Percentiles rank a stretch among this genome's conserved stretches.
phyloP scores from a whole-genome alignment of 2,329 filamentous ascomycete species.

The Pleoardoris graminearum region DNA sequence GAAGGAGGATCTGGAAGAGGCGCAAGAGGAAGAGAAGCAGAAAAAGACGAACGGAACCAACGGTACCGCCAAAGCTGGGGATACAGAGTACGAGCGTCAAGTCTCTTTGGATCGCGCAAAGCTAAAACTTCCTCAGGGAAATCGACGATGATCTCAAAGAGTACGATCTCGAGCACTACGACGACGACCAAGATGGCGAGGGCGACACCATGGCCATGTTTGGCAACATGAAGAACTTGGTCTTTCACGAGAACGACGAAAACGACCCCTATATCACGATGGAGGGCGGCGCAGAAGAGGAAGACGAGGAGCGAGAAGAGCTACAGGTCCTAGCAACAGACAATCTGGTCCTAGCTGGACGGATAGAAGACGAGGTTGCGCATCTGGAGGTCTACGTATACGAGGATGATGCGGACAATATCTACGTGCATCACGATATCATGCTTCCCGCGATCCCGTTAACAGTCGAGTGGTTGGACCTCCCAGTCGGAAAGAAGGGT shows the following conservation, averaged over 20 bases:
- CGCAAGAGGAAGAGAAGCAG: constrained; percentile 59
- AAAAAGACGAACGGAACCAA: constrained; percentile 41
- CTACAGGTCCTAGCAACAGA: constrained; percentile 90
- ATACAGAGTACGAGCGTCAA: constrained; percentile 19
- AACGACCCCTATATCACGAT: constrained; percentile 97
- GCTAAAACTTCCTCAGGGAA: constrained; percentile 34
- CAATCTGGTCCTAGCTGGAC: constrained; percentile 87
- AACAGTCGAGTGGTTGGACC: constrained; percentile 92
- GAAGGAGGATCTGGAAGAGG: constrained; percentile 69
- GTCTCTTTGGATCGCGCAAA: not conserved
- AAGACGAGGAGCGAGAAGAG: constrained; percentile 89
- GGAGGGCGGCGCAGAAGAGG: constrained; percentile 67
- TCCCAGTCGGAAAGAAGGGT: constrained; percentile 73
- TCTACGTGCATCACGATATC: constrained; percentile 99
- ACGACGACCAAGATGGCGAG: constrained; percentile 74
- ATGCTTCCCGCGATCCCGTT: constrained; percentile 97
- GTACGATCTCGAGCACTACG: constrained; percentile 95
- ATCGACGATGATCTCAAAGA: constrained; percentile 87
- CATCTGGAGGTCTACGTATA: constrained; percentile 98
- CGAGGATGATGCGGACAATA: constrained; percentile 91
- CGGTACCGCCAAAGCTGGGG: constrained; percentile 22
- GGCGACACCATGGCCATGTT: constrained; percentile 86
- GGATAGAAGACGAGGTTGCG: constrained; percentile 95
- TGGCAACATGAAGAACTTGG: constrained; percentile 88
- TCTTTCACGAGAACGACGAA: constrained; percentile 91